A percentile compares a stretch with the other conserved stretches of the same genome.
Conservation (phyloP, 768 basidiomycete species). For the Boletus edulis region DNA sequence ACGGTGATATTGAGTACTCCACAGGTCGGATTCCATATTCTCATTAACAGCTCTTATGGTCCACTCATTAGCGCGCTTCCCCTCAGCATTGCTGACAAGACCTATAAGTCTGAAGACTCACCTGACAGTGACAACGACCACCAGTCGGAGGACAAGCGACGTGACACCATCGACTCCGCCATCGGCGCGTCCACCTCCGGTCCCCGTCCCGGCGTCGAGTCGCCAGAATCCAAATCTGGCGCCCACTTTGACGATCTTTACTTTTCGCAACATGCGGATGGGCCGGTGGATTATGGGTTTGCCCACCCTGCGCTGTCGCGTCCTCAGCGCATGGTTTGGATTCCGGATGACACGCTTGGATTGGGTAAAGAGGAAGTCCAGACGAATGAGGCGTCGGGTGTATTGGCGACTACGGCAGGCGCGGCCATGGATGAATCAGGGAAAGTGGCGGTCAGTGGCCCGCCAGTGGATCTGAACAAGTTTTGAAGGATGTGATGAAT, state of each 20-base stretch:
- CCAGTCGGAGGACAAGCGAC: slow-evolving; percentile 16
- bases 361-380: slow-evolving; percentile 60
- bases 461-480: slow-evolving; percentile 28
- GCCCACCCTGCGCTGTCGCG: slow-evolving; percentile 80
- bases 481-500: slow-evolving; percentile 17
- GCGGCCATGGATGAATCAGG: slow-evolving; percentile 65
- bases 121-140: not conserved
- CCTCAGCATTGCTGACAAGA: slow-evolving; percentile 71
- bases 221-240: slow-evolving; percentile 3
- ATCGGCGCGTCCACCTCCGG: slow-evolving; percentile 5
- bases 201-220: slow-evolving; percentile 6
- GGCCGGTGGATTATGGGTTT: slow-evolving; percentile 60
- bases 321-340: slow-evolving; percentile 80
- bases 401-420: slow-evolving; percentile 46
- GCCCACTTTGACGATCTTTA: slow-evolving; percentile 15
- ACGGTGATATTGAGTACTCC: not conserved
- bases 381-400: slow-evolving; percentile 49
- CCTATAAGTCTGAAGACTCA: slow-evolving; percentile 35
- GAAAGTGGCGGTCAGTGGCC: slow-evolving; percentile 36
- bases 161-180: slow-evolving; percentile 10
- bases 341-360: slow-evolving; percentile 64
- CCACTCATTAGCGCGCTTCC: slow-evolving; percentile 78
- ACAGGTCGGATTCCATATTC: slow-evolving; percentile 63
- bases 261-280: slow-evolving; percentile 27
- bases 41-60: slow-evolving; percentile 76